Conservation (phyloP, 208 protist genomes). For the Endotrypanum monterogeii region DNA sequence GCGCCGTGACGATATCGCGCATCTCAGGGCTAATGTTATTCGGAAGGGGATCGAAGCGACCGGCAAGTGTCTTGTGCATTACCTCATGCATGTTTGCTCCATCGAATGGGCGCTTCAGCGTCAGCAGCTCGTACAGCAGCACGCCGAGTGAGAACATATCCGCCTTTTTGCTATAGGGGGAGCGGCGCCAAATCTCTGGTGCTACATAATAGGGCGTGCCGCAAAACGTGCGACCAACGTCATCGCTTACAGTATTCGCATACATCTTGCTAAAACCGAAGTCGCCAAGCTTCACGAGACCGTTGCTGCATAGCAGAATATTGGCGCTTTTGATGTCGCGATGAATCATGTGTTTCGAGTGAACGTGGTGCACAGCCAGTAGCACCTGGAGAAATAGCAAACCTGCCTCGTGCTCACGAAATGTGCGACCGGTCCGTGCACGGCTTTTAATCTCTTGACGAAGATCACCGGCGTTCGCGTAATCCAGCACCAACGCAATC, state of each 20-base stretch:
- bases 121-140: constrained; percentile 87
- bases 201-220: constrained; percentile 93
- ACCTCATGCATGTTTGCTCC: constrained; percentile 76
- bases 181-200: constrained; percentile 91
- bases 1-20: constrained; percentile 49
- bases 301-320: constrained; percentile 78
- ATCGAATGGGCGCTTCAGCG: constrained; percentile 80
- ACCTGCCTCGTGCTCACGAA: constrained; percentile 71
- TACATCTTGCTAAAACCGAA: constrained; percentile 85
- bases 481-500: constrained; percentile 83
- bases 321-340: constrained; percentile 90
- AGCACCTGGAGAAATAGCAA: constrained; percentile 79
- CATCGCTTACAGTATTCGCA: constrained; percentile 50
- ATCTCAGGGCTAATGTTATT: constrained; percentile 61
- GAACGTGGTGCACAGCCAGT: constrained; percentile 81
- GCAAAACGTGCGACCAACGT: constrained; percentile 70
- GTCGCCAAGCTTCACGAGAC: constrained; percentile 85
- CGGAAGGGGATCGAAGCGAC: constrained; percentile 57
- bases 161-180: constrained; percentile 93
- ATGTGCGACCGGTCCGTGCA: constrained; percentile 34
- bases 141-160: constrained; percentile 93
- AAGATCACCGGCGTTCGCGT: constrained; percentile 86
- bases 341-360: constrained; percentile 83
- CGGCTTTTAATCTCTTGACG: constrained; percentile 74
- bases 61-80: constrained; percentile 69